Evolutionary conservation across 2,329 filamentous ascomycete genomes (phyloP).

Genomic region (Aspergillus brasiliensis): DNA sequence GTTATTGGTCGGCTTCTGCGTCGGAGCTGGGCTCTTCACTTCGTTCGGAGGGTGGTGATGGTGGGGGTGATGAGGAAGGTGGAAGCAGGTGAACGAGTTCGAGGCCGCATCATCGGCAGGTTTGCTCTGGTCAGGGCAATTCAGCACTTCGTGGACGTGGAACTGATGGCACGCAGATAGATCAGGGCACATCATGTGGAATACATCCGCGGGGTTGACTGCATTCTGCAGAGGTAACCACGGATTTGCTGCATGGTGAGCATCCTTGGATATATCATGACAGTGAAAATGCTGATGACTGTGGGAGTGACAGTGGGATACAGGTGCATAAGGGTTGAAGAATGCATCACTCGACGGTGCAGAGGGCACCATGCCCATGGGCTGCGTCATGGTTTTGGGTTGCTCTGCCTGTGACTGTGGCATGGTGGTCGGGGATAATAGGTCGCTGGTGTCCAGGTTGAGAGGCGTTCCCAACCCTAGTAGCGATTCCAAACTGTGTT

Average conservation of each 20-base stretch:
- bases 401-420: slow-evolving; percentile 21
- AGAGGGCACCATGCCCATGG: slow-evolving; percentile 19
- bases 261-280: slow-evolving; percentile 33
- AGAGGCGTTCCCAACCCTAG: slow-evolving; percentile 36
- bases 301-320: slow-evolving; percentile 28
- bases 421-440: slow-evolving; percentile 28
- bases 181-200: slow-evolving; percentile 40
- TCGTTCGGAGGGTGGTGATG: slow-evolving; percentile 28
- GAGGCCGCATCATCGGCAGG: slow-evolving; percentile 24
- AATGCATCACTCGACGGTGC: slow-evolving; percentile 18
- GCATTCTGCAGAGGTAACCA: slow-evolving; percentile 31
- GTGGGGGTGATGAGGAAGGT: slow-evolving; percentile 34
- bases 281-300: slow-evolving; percentile 33
- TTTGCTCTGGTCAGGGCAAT: slow-evolving; percentile 21
- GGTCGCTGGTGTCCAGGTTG: slow-evolving; percentile 30
- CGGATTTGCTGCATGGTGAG: slow-evolving; percentile 20
- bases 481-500: slow-evolving; percentile 35
- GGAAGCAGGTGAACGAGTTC: slow-evolving; percentile 33
- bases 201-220: slow-evolving; percentile 38
- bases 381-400: slow-evolving; percentile 24
- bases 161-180: slow-evolving; percentile 30
- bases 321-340: slow-evolving; percentile 22
- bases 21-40: not conserved
- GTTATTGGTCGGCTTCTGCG: not conserved
- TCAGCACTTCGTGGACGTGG: slow-evolving; percentile 25